Evolutionary conservation across 1,284 basidiomycete genomes (phyloP), one percentile per base, ranked within the genome.

Genomic region (Singerocomus inundabilis): DNA sequence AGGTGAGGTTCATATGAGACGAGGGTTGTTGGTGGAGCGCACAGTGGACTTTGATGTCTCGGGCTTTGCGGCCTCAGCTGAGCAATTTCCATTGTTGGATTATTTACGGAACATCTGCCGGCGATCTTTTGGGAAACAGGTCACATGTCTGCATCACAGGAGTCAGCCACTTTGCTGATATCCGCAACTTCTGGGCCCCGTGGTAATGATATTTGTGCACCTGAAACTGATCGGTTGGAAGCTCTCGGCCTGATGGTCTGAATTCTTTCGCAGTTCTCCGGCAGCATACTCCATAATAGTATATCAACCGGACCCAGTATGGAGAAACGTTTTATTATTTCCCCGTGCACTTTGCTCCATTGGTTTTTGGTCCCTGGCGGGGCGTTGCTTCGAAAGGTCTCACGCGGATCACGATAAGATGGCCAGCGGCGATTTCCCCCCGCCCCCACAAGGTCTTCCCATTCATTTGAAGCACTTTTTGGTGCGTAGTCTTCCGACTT

Each of bases 401-500:
- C 11, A 5, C 35, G 8, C 11, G 7, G 6, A 6, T 15, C 12
- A 7, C 24, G 10, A 49, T 53, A 46, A 56, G 56, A 52, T 10
- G n/a, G 18, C 26, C 8, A 15, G 21, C 4, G 7, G 18, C 6
- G 39, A 24, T 35, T 16, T 5, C 25, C 7, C 15, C 6, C 8
- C 6, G 24, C 8, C 12, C 6, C 30, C 4, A n/a, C 3, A 11
- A 11, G 5, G 9, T 18, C 15, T 21, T 49, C 21, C 12, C 15
- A 18, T 25, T 9, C 13, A 18, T 33, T 25, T 11, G 13, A 32
- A 55, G 3, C 3, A 8, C 2, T 2, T 4, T 21, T 33, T 9
- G 16, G 55, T 57, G 37, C 5, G 55, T 48, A 5, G 16, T 12
- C 16, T 16, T 29, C 16, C 29, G 21, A 53, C 11, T 21, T 21